Base-by-base conservation (phyloP, 1,139 yeast species). In the Candida sp. region DNA sequence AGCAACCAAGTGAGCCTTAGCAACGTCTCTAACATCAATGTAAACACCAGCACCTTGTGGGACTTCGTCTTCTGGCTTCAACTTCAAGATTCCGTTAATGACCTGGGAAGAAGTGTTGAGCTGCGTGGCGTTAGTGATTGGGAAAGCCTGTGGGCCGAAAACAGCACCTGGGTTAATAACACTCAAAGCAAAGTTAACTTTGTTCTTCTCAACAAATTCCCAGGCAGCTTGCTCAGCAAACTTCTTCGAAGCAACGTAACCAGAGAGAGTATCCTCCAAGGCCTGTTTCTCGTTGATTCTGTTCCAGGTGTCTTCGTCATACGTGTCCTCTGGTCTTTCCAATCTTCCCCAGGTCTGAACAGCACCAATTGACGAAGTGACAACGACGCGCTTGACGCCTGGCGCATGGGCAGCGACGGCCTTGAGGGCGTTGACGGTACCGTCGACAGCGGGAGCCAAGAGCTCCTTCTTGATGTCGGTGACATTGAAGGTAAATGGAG, bases 21-120 rank as follows among this genome's bases (percentile, higher is more conserved):
- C 84, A 4, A 80, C 73, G 58, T 83, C 85, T 50, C 85, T 68
- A 2, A 82, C 86, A 58, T 83, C 86, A 39, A 76, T 70, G 6
- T 57, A 59, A 26, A 69, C 73, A 11, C 38, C 44, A 5, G n/a
- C 11, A 32, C 51, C 50, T 28, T 9, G 33, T n/a, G 68, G 66
- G 31, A 67, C 47, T 38, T 54, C 42, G 25, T 52, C 60, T 32
- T 42, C 37, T 25, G 52, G 42, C 5, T 44, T 42, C 32, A 51
- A 42, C 44, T 56, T 53, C 42, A 56, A 49, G 17, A 53, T 34
- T 1, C 80, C 73, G 25, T 54, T 52, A 48, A 77, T 63, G 34
- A 69, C 48, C 57, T 76, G 77, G 51, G 71, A 74, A 9, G 81
- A 75, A 4, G 75, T 68, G 58, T 81, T 81, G 54, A 81, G 62